Conservation (phyloP, 352 stramenopile species). For the Peronospora farinosa region DNA sequence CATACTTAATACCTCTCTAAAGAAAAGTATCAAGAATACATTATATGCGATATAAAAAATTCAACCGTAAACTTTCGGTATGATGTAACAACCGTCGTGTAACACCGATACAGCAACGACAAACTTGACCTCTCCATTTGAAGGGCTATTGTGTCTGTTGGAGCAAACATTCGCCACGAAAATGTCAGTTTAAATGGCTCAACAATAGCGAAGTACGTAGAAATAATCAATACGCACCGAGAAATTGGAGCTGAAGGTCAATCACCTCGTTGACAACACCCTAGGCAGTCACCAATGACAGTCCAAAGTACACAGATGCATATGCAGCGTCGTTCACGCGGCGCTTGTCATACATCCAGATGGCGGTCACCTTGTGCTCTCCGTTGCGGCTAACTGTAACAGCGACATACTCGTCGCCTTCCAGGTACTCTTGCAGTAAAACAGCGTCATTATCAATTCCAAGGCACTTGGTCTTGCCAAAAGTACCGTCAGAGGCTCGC, state of each 20-base stretch:
- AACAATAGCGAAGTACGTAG: background rate
- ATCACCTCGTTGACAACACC: slow-evolving; percentile 74
- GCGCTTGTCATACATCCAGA: slow-evolving; percentile 98
- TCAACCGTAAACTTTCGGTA: too few relatives aligned
- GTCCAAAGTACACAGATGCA: slow-evolving; percentile 93
- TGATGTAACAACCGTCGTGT: too few relatives aligned
- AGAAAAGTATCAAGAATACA: too few relatives aligned
- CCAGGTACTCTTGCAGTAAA: slow-evolving; percentile 91
- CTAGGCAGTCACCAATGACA: slow-evolving; percentile 65
- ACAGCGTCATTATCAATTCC: slow-evolving; percentile 82
- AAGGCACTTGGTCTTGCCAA: slow-evolving; percentile 83
- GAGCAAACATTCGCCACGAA: background rate
- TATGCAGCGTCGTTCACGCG: slow-evolving; percentile 89
- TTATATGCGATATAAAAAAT: too few relatives aligned
- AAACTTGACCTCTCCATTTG: slow-evolving; percentile 83
- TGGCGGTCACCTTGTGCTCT: slow-evolving; percentile 90
- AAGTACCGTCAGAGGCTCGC: slow-evolving; percentile 76
- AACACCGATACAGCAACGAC: too few relatives aligned
- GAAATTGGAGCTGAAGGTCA: slow-evolving; percentile 75
- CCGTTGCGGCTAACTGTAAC: slow-evolving; percentile 92
- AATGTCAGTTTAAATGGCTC: slow-evolving; percentile 1
- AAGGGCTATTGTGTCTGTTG: slow-evolving; percentile 57
- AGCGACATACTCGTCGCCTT: slow-evolving; percentile 94
- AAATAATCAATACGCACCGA: slow-evolving; percentile 25
- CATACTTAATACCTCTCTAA: too few relatives aligned